Evolutionary conservation across 306 rosid species (phyloP), one percentile per base, ranked within the genome.

Genomic region (Vigna reflexopilosa): DNA sequence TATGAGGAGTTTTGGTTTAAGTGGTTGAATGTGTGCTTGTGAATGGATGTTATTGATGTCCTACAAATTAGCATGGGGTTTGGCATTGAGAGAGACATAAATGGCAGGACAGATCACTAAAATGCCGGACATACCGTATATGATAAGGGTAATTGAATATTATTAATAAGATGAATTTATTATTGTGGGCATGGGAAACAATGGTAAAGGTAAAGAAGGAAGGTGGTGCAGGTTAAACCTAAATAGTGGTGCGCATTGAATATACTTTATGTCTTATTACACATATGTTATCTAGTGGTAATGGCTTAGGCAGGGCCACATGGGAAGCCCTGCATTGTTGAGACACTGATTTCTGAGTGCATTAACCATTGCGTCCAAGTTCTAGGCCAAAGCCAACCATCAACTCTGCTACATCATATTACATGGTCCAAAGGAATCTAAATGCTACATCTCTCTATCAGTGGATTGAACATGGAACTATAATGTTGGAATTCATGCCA

Each of bases 221-320:
- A 73, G 28, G 68, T 64, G 68, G 71, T 58, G 81, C 76, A 64
- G 47, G 65, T 15, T 68, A 50, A 55, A 63, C 44, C 58, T 65
- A 63, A 49, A 52, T 75, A 58, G 85, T 85, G 89, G 90, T 73
- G 75, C 26, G 52, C 71, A 78, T 73, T 85, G 64, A 70, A 51
- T 75, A 49, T 72, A 69, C 79, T 75, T 79, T 78, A 77, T 87
- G 90, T 81, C 87, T 67, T 64, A 32, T 77, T 83, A 20, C 47
- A 73, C 20, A 14, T 9, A 20, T 64, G 34, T 48, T 62, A 52
- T 61, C 69, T 20, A 45, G 89, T 88, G 94, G 90, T 57, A 4
- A 47, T 81, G 72, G 72, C 83, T 84, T 77, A 76, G 79, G 68
- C 75, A 74, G 80, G 90, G 77, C 89, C 94, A 88, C 94, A 57